Percentiles rank a stretch among this genome's conserved stretches.
phyloP scores from a whole-genome alignment of 2,329 filamentous ascomycete species.

The Fusarium verrucosum region DNA sequence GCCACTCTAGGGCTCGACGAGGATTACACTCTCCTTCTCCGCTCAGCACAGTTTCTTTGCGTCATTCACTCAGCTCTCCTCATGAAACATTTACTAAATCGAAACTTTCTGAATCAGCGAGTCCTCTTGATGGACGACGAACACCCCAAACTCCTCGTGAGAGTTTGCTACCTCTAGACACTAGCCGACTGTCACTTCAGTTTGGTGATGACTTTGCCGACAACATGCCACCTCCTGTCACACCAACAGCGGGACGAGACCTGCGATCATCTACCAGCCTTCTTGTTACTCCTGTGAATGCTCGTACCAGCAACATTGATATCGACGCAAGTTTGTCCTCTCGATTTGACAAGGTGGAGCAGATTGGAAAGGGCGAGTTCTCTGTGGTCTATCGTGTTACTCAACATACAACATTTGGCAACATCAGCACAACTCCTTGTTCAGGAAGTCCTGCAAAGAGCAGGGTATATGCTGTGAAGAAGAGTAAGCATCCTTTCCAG shows the following conservation, averaged over 20 bases:
- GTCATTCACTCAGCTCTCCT: conserved; percentile 43
- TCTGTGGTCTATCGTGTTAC: conserved; percentile 89
- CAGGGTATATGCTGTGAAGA: conserved; percentile 91
- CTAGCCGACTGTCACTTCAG: conserved; percentile 82
- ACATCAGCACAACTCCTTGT: conserved; percentile 59
- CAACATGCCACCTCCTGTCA: conserved; percentile 70
- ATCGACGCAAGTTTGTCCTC: conserved; percentile 77
- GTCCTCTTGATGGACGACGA: conserved; percentile 66
- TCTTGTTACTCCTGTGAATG: conserved; percentile 75
- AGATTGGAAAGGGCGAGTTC: conserved; percentile 89
- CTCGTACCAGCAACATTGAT: conserved; percentile 72
- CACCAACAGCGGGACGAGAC: conserved; percentile 74
- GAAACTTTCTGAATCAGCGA: conserved; percentile 62
- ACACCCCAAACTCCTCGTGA: conserved; percentile 85
- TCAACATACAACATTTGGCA: conserved; percentile 47
- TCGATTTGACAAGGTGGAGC: conserved; percentile 82
- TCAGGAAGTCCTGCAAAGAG: conserved; percentile 64
- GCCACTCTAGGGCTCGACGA: conserved; percentile 45
- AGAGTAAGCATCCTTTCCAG: conserved; percentile 81
- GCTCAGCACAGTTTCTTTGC: conserved; percentile 42
- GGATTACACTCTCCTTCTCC: conserved; percentile 50
- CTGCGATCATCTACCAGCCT: conserved; percentile 59
- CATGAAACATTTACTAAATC: conserved; percentile 63
- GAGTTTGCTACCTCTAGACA: conserved; percentile 77
- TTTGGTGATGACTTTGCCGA: conserved; percentile 53